phyloP scores from a whole-genome alignment of 495 filamentous ascomycete species.

The Xylaria bambusicola region DNA sequence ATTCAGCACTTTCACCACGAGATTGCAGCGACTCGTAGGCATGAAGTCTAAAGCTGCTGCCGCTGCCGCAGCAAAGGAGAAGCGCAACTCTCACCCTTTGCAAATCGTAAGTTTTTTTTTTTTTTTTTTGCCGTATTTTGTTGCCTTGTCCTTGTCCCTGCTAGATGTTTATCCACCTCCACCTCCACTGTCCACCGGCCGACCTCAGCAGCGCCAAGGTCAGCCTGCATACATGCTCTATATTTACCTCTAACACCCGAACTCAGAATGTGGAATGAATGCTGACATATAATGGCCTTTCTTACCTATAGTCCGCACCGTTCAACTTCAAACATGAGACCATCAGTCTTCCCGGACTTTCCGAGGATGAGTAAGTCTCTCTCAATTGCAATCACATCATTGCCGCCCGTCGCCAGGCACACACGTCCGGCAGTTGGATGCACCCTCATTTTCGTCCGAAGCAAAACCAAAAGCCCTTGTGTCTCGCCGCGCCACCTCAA shows the following conservation, averaged over 20 bases:
- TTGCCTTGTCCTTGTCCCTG: background rate
- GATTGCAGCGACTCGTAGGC: constrained; percentile 27
- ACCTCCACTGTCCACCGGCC: background rate
- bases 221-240: background rate
- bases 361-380: constrained; percentile 44
- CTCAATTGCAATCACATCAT: background rate
- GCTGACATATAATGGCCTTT: constrained; percentile 25
- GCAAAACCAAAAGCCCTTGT: no score
- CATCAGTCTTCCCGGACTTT: constrained; percentile 41
- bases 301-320: constrained; percentile 40
- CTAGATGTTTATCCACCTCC: background rate
- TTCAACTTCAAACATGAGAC: constrained; percentile 49
- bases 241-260: background rate
- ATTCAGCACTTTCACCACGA: constrained; percentile 22
- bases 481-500: background rate
- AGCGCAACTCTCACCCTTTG: constrained; percentile 18
- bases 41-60: constrained; percentile 21
- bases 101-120: constrained; percentile 27
- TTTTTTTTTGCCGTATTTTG: background rate
- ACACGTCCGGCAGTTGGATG: no score
- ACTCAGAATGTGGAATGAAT: background rate
- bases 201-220: background rate
- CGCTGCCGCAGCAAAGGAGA: constrained; percentile 17
- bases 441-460: background rate
- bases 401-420: background rate